A percentile compares a stretch with the other conserved stretches of the same genome.
These are phyloP conservation scores for Thelephora terrestris DNA, from an alignment of 1,284 basidiomycete genomes.

Conservation along the genomic window DNA sequence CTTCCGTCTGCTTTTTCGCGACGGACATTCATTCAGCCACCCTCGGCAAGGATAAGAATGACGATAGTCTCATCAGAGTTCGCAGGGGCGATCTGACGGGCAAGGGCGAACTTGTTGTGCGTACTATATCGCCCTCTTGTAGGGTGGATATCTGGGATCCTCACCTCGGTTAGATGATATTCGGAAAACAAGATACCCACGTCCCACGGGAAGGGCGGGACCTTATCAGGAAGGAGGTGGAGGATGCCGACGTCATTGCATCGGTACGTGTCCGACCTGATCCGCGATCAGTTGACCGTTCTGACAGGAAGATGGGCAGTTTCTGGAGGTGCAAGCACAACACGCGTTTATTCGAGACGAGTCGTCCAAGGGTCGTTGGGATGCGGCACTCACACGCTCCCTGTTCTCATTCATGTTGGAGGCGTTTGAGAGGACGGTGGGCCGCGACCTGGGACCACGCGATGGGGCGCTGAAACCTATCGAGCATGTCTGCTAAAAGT, in stretches of 20 bases:
- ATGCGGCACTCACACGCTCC: slow-evolving; percentile 77
- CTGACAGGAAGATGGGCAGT: slow-evolving; percentile 34
- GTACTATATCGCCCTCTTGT: slow-evolving; percentile 13
- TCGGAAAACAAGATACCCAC: slow-evolving; percentile 92
- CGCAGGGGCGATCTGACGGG: slow-evolving; percentile 63
- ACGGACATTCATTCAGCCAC: slow-evolving; percentile 84
- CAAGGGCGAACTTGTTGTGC: slow-evolving; percentile 76
- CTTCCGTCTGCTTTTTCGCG: slow-evolving; percentile 87
- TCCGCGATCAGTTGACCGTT: neutral
- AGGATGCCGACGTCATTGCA: slow-evolving; percentile 62
- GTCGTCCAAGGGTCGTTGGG: slow-evolving; percentile 86
- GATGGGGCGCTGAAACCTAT: slow-evolving; percentile 33
- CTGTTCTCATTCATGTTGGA: slow-evolving; percentile 86
- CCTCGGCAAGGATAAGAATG: slow-evolving; percentile 76
- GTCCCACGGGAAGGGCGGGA: slow-evolving; percentile 79
- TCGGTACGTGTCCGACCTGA: slow-evolving; percentile 39
- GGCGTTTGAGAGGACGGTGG: slow-evolving; percentile 82
- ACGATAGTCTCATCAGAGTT: slow-evolving; percentile 67
- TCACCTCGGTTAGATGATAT: slow-evolving; percentile 60
- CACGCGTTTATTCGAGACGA: slow-evolving; percentile 93
- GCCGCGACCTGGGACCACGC: slow-evolving; percentile 68
- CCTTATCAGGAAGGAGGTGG: slow-evolving; percentile 71
- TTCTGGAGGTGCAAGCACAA: slow-evolving; percentile 87
- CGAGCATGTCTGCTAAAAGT: slow-evolving; percentile 68
- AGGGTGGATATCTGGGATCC: neutral